A percentile compares a stretch with the other conserved stretches of the same genome.
phyloP scores from a whole-genome alignment of 805 yeast genomes.

The Candida palmyrensis region DNA sequence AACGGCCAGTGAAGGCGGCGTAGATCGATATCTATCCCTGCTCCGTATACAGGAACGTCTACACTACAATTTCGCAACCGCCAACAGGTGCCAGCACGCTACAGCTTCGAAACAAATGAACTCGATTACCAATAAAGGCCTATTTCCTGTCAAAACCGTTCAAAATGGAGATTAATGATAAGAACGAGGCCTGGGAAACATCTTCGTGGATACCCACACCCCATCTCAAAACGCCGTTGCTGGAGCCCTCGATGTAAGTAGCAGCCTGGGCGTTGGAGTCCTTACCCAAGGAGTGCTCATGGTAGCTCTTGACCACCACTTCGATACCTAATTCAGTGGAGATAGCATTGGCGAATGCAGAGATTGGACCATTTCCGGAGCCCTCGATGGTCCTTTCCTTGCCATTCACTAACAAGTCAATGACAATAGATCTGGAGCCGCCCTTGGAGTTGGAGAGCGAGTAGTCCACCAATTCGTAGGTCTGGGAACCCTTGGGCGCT shows the following conservation, averaged over 20 bases:
- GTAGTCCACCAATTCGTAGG: slow-evolving; percentile 38
- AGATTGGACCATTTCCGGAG: slow-evolving; percentile 75
- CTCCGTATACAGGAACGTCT: too few species aligned
- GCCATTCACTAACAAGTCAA: slow-evolving; percentile 45
- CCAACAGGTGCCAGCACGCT: too few species aligned
- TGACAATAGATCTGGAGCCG: slow-evolving; percentile 40
- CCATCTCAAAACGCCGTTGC: slow-evolving; percentile 31
- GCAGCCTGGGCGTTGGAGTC: slow-evolving; percentile 74
- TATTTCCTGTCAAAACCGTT: slow-evolving; percentile 37
- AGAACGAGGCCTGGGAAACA: slow-evolving; percentile 45
- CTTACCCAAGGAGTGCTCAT: slow-evolving; percentile 69
- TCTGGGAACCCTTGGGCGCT: slow-evolving; percentile 16
- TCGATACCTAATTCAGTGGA: slow-evolving; percentile 45
- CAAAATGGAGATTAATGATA: slow-evolving; percentile 60
- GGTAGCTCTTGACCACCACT: slow-evolving; percentile 61
- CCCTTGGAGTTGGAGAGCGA: slow-evolving; percentile 36
- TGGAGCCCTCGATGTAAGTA: slow-evolving; percentile 56
- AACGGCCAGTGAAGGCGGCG: too few species aligned
- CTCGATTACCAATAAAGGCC: too few species aligned
- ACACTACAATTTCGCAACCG: too few species aligned
- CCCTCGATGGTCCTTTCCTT: slow-evolving; percentile 40
- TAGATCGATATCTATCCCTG: too few species aligned
- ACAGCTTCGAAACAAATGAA: too few species aligned
- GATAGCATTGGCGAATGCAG: slow-evolving; percentile 65
- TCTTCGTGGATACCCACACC: slow-evolving; percentile 41